phyloP scores from a whole-genome alignment of 352 stramenopile species.

The Phytophthora ohioensis region DNA sequence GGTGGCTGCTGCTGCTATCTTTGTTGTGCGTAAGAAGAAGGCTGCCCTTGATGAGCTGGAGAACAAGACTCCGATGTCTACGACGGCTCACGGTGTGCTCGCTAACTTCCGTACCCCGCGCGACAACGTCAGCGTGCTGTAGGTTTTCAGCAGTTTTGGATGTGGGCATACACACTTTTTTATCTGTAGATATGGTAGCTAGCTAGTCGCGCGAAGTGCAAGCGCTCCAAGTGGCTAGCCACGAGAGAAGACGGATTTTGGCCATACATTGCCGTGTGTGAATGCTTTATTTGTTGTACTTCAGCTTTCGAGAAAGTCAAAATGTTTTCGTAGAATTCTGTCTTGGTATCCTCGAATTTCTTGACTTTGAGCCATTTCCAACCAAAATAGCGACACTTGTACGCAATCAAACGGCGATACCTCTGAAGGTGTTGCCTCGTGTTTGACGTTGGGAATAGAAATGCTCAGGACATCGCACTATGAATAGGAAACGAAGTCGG shows the following conservation, averaged over 20 bases:
- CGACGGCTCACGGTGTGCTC: constrained; percentile 35
- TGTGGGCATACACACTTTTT: constrained; percentile 35
- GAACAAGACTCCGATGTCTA: constrained; percentile 57
- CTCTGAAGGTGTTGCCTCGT: no score
- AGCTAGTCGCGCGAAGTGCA: constrained; percentile 23
- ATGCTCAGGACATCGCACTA: no score
- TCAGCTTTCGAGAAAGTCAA: no score
- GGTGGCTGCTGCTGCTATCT: constrained; percentile 61
- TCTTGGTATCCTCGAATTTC: no score
- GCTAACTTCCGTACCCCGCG: constrained; percentile 64
- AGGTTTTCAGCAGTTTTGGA: constrained; percentile 31
- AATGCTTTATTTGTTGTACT: constrained; percentile 19
- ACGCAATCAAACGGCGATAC: no score
- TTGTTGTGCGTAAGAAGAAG: constrained; percentile 80
- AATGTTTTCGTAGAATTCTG: not conserved
- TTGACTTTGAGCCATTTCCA: no score
- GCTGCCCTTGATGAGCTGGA: constrained; percentile 62
- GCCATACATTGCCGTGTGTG: constrained; percentile 32
- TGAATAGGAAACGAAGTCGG: no score
- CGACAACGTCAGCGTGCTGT: constrained; percentile 63
- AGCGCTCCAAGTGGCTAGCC: constrained; percentile 23
- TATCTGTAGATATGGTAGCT: constrained; percentile 43
- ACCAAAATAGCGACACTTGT: no score
- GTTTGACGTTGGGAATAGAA: no score
- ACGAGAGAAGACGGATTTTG: constrained; percentile 30